A percentile compares a stretch with the other conserved stretches of the same genome.
Conservation (phyloP, 2,329 filamentous ascomycete species). For the Chalara sp. region DNA sequence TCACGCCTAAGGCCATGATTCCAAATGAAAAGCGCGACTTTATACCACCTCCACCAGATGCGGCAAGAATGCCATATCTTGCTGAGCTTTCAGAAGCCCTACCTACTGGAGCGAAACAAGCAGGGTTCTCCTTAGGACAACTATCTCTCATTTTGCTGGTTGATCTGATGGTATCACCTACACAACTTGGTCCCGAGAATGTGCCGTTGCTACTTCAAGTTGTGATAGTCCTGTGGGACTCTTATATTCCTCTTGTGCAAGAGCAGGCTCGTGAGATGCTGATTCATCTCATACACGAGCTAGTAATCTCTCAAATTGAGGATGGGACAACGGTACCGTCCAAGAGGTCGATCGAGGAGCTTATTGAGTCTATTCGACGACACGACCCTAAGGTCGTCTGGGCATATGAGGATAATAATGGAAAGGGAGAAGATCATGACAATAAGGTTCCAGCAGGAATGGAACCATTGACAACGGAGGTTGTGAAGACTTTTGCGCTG, state of each 20-base stretch:
- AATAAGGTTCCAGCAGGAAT: constrained; percentile 83
- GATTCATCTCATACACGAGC: constrained; percentile 91
- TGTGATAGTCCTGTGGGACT: constrained; percentile 91
- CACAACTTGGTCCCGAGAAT: constrained; percentile 71
- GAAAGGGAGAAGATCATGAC: constrained; percentile 64
- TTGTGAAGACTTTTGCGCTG: constrained; percentile 78
- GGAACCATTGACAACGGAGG: constrained; percentile 73
- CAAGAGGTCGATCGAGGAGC: constrained; percentile 73
- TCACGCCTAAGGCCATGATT: constrained; percentile 95
- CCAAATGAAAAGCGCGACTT: constrained; percentile 74
- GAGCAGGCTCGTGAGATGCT: constrained; percentile 97
- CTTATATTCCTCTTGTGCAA: constrained; percentile 90
- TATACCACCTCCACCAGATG: constrained; percentile 64
- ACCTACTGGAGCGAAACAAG: constrained; percentile 84
- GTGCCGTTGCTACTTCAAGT: constrained; percentile 85
- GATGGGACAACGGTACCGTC: constrained; percentile 54
- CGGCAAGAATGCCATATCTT: constrained; percentile 74
- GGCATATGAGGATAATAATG: constrained; percentile 90
- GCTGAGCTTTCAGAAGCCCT: constrained; percentile 75
- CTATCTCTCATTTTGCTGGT: constrained; percentile 89
- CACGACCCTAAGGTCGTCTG: constrained; percentile 83
- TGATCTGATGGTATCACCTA: constrained; percentile 89
- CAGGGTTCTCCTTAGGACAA: constrained; percentile 87
- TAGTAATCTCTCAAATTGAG: constrained; percentile 76
- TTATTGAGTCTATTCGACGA: constrained; percentile 79